Evolutionary conservation across 495 filamentous ascomycete genomes (phyloP).

Genomic region (Letharia lupina): DNA sequence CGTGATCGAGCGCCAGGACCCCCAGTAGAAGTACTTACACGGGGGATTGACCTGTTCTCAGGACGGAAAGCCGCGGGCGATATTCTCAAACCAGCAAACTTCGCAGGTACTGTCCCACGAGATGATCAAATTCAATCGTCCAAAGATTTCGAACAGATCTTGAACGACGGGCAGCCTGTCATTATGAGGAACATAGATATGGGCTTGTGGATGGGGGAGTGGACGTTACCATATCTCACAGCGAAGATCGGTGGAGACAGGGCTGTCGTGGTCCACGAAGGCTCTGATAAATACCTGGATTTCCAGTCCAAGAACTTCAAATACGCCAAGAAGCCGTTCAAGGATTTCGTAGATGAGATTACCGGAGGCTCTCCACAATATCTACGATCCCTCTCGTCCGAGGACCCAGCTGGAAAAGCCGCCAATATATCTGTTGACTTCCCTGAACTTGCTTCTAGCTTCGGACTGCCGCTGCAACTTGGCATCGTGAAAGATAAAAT

Average conservation of each 20-base stretch:
- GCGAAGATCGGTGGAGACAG: slow-evolving; percentile 54
- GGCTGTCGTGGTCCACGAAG: slow-evolving; percentile 64
- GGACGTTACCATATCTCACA: slow-evolving; percentile 63
- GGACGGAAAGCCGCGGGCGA: background rate
- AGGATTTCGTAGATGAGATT: slow-evolving; percentile 57
- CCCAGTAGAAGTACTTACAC: background rate
- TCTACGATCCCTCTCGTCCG: slow-evolving; percentile 61
- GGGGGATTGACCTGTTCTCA: background rate
- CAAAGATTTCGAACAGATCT: slow-evolving; percentile 49
- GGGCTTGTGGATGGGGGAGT: slow-evolving; percentile 56
- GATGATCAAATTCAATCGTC: slow-evolving; percentile 32
- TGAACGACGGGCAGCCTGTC: slow-evolving; percentile 52
- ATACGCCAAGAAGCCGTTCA: slow-evolving; percentile 62
- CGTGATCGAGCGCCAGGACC: background rate
- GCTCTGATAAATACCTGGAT: slow-evolving; percentile 57
- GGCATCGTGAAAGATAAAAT: slow-evolving; percentile 47
- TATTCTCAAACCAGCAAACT: slow-evolving; percentile 21
- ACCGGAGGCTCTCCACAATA: slow-evolving; percentile 58
- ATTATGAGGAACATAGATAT: slow-evolving; percentile 58
- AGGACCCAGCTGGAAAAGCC: slow-evolving; percentile 58
- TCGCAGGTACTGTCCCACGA: slow-evolving; percentile 21
- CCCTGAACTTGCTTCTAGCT: slow-evolving; percentile 58
- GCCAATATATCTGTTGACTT: slow-evolving; percentile 64
- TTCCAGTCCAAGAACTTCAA: slow-evolving; percentile 77
- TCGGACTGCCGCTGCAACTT: slow-evolving; percentile 58